A percentile compares a stretch with the other conserved stretches of the same genome.
Conservation (phyloP, 78 protist genomes). For the Polysphondylium violaceum region DNA sequence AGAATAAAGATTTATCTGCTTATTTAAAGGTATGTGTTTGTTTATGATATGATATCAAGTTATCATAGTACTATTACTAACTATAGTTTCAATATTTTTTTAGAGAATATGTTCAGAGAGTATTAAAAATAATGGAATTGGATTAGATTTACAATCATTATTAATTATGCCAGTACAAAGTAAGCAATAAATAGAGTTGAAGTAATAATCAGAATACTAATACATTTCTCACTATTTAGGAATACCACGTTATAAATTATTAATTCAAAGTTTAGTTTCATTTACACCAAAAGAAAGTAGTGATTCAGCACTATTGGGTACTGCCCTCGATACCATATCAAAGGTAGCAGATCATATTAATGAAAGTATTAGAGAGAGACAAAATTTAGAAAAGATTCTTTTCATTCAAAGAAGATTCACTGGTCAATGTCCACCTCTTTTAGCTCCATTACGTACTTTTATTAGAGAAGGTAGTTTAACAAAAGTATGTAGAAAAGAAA, state of each 20-base stretch:
- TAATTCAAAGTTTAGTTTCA: conserved; percentile 34
- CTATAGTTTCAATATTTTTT: background rate
- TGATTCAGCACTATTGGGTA: conserved; percentile 26
- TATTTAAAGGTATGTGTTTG: conserved; percentile 14
- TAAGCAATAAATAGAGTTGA: too few species aligned
- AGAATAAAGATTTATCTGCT: conserved; percentile 32
- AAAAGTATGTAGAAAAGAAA: conserved; percentile 78
- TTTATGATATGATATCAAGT: background rate
- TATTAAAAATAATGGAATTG: too few species aligned
- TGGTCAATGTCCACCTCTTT: conserved; percentile 64
- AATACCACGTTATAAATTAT: conserved; percentile 64
- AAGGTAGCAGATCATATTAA: conserved; percentile 63
- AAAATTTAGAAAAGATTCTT: conserved; percentile 71
- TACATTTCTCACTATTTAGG: too few species aligned
- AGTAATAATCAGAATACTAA: too few species aligned
- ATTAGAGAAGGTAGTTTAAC: conserved; percentile 73
- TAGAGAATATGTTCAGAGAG: conserved; percentile 10
- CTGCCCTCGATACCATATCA: conserved; percentile 49
- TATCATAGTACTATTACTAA: background rate
- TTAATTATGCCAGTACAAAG: conserved; percentile 68
- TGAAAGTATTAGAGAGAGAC: conserved; percentile 74
- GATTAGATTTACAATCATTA: conserved; percentile 56
- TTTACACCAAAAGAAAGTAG: conserved; percentile 44
- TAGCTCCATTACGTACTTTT: conserved; percentile 72
- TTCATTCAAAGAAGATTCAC: conserved; percentile 76